These are phyloP conservation scores for Chlorella sorokiniana DNA, from an alignment of 139 green algal genomes.

Conservation along the genomic window DNA sequence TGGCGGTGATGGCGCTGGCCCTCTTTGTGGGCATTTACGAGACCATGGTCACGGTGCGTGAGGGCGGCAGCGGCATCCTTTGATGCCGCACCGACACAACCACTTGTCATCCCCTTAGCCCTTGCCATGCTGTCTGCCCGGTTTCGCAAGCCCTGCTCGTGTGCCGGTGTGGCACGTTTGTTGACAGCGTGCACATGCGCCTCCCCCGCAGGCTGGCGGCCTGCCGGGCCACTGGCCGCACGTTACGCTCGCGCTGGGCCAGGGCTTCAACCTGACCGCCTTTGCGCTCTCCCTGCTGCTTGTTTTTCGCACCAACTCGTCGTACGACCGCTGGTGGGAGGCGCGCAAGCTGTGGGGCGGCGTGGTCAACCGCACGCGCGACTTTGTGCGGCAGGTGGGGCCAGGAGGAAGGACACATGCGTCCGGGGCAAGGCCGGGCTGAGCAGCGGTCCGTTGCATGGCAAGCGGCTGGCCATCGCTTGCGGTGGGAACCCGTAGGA, in stretches of 20 bases:
- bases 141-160: no score
- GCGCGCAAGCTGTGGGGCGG: constrained; percentile 51
- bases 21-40: constrained; percentile 34
- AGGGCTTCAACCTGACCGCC: constrained; percentile 48
- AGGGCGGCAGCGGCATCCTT: no score
- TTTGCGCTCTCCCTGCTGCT: constrained; percentile 61
- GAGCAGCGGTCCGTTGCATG: no score
- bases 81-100: no score
- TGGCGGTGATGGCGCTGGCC: constrained; percentile 29
- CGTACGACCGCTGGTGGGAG: constrained; percentile 63
- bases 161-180: no score
- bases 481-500: no score
- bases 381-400: constrained; percentile 51
- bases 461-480: no score
- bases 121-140: no score
- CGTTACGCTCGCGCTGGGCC: constrained; percentile 35
- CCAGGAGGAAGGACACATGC: not conserved
- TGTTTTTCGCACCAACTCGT: constrained; percentile 56
- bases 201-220: constrained; percentile 1
- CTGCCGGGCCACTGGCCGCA: constrained; percentile 39
- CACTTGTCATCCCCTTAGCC: no score
- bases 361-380: constrained; percentile 42
- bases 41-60: constrained; percentile 26
- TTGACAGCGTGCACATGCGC: not conserved
- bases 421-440: no score